phyloP scores from a whole-genome alignment of 2,329 filamentous ascomycete genomes.

The Sclerotinia trifoliorum region DNA sequence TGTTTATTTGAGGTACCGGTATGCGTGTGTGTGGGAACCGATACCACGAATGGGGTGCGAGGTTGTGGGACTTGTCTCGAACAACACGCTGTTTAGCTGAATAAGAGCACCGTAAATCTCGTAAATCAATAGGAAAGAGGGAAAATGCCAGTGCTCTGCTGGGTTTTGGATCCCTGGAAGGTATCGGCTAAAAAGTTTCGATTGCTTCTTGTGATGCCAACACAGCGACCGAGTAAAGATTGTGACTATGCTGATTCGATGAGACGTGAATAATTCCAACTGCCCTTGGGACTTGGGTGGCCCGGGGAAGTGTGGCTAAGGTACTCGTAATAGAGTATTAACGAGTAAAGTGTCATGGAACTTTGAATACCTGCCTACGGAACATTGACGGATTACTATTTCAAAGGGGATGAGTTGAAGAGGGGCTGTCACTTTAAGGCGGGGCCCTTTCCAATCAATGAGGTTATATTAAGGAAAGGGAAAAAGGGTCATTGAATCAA shows the following conservation, averaged over 20 bases:
- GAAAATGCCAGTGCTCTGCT: not conserved
- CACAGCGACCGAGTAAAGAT: slow-evolving; percentile 25
- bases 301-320: not conserved
- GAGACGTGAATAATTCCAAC: not conserved
- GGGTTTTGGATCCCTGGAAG: slow-evolving; percentile 15
- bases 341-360: not conserved
- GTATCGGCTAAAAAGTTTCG: slow-evolving; percentile 23
- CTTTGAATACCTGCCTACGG: no score
- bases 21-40: slow-evolving; percentile 5
- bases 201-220: slow-evolving; percentile 33
- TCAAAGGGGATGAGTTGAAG: not conserved
- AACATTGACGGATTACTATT: no score
- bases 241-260: slow-evolving; percentile 17
- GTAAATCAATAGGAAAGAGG: not conserved
- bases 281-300: not conserved
- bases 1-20: not conserved
- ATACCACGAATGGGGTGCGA: slow-evolving; percentile 11
- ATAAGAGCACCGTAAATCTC: slow-evolving; percentile 1
- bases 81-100: slow-evolving; percentile 16
- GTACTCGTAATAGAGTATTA: not conserved
- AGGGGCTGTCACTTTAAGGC: slow-evolving; percentile 4
- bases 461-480: slow-evolving; percentile 7
- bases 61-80: slow-evolving; percentile 20
- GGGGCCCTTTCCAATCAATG: slow-evolving; percentile 11
- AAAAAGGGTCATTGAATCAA: slow-evolving; percentile 2